phyloP scores from a whole-genome alignment of 768 basidiomycete species.

The Leccinum imitatum region DNA sequence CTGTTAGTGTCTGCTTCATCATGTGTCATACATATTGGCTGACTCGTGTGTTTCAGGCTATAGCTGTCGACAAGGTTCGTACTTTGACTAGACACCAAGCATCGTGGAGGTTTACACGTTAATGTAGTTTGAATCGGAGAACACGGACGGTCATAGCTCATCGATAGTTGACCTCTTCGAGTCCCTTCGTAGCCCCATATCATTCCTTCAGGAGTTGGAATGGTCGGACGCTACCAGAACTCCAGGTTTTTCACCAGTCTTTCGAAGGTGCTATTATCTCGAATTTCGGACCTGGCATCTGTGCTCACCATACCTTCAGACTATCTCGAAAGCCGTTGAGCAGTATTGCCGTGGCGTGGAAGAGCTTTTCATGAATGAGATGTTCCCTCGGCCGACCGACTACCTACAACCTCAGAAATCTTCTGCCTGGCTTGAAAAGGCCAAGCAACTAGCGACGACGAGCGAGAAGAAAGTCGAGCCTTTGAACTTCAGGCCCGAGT shows the following conservation, averaged over 20 bases:
- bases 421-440: conserved; percentile 86
- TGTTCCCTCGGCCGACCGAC: conserved; percentile 83
- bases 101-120: conserved; percentile 4
- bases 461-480: conserved; percentile 93
- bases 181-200: conserved; percentile 86
- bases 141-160: conserved; percentile 84
- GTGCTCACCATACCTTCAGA: conserved; percentile 45
- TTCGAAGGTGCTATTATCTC: conserved; percentile 62
- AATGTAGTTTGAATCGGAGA: conserved; percentile 73
- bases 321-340: conserved; percentile 86
- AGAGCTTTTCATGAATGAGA: conserved; percentile 88
- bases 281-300: not conserved
- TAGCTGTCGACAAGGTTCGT: conserved; percentile 76
- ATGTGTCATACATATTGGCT: conserved; percentile 3
- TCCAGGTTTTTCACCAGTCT: conserved; percentile 88
- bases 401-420: conserved; percentile 83
- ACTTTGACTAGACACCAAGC: not conserved
- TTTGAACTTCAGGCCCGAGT: conserved; percentile 91
- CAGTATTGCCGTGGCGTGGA: conserved; percentile 90
- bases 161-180: conserved; percentile 97
- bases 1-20: conserved; percentile 51
- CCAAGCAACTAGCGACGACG: conserved; percentile 67
- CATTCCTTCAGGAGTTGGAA: conserved; percentile 83
- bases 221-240: conserved; percentile 90
- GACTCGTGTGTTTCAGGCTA: conserved; percentile 50